Percentiles rank a stretch among this genome's conserved stretches.
phyloP scores from a whole-genome alignment of 371 early-diverging fungal species.

The Phascolomyces articulosus region DNA sequence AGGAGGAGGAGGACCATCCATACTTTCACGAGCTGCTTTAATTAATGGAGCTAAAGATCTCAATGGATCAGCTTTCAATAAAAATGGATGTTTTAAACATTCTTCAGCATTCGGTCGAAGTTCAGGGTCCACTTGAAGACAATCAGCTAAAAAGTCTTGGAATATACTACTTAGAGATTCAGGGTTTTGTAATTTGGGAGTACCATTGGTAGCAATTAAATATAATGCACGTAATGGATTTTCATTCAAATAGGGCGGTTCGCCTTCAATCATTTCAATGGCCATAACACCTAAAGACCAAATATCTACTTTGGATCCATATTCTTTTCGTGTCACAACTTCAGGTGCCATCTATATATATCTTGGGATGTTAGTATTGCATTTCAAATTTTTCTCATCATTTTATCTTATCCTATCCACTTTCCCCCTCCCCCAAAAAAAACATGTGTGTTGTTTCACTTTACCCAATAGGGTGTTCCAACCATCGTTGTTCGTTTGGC shows the following conservation, averaged over 20 bases:
- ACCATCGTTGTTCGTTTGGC: slow-evolving; percentile 91
- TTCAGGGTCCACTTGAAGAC: slow-evolving; percentile 84
- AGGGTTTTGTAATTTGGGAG: slow-evolving; percentile 89
- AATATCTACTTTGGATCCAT: slow-evolving; percentile 91
- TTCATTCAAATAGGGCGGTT: slow-evolving; percentile 97
- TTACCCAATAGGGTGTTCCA: slow-evolving; percentile 90
- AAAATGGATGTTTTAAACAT: slow-evolving; percentile 85
- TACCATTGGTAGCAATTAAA: slow-evolving; percentile 94
- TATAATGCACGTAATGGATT: slow-evolving; percentile 87
- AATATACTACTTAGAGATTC: slow-evolving; percentile 77
- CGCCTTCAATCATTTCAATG: slow-evolving; percentile 93
- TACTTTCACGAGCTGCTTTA: slow-evolving; percentile 75
- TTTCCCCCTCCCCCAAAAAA: too few relatives aligned
- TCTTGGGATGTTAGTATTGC: too few relatives aligned
- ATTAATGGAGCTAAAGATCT: slow-evolving; percentile 86
- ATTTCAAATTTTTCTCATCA: background rate
- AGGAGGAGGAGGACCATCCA: background rate
- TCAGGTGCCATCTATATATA: slow-evolving; percentile 87
- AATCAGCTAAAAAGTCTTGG: slow-evolving; percentile 78
- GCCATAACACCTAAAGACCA: slow-evolving; percentile 99
- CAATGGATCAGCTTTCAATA: slow-evolving; percentile 84
- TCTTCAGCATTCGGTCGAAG: slow-evolving; percentile 80
- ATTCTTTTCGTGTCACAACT: slow-evolving; percentile 90
- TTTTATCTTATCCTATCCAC: background rate
- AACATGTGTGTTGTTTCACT: background rate